A percentile compares a stretch with the other conserved stretches of the same genome.
Conservation (phyloP, 768 basidiomycete species). For the Suillus luteus region DNA sequence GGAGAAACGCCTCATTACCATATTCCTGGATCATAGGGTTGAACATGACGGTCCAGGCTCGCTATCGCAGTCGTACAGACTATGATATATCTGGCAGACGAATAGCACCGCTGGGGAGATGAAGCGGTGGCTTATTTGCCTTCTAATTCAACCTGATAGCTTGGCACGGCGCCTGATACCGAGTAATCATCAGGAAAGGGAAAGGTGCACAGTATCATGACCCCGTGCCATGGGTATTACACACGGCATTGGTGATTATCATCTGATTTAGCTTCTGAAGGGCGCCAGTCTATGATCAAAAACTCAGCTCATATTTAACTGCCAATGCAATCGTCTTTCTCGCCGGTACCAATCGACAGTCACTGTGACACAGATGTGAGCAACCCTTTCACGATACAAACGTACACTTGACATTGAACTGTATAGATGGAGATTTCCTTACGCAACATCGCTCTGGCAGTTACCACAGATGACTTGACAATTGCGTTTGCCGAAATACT, state of each 20-base stretch:
- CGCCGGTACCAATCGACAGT: neutral
- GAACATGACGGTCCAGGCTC: conserved; percentile 30
- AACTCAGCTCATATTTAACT: neutral
- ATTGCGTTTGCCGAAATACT: conserved; percentile 34
- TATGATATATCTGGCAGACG: conserved; percentile 9
- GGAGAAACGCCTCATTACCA: conserved; percentile 18
- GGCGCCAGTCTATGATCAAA: neutral
- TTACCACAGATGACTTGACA: conserved; percentile 33
- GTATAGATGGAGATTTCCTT: conserved; percentile 39
- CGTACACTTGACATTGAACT: neutral
- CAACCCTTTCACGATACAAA: neutral
- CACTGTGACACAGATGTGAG: neutral
- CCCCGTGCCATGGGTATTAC: neutral
- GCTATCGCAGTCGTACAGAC: conserved; percentile 23
- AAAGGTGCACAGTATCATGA: neutral
- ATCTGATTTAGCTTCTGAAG: neutral
- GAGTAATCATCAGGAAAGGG: neutral
- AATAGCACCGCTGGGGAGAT: conserved; percentile 40
- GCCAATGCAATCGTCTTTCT: neutral
- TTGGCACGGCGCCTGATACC: neutral
- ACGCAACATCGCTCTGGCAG: conserved; percentile 30
- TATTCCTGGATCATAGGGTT: conserved; percentile 19
- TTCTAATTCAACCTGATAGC: neutral
- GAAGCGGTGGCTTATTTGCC: conserved; percentile 45
- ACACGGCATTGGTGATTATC: neutral